Evolutionary conservation across 495 filamentous ascomycete species (phyloP), one percentile per base, ranked within the genome.

Genomic region (Friedmanniomyces simplex): DNA sequence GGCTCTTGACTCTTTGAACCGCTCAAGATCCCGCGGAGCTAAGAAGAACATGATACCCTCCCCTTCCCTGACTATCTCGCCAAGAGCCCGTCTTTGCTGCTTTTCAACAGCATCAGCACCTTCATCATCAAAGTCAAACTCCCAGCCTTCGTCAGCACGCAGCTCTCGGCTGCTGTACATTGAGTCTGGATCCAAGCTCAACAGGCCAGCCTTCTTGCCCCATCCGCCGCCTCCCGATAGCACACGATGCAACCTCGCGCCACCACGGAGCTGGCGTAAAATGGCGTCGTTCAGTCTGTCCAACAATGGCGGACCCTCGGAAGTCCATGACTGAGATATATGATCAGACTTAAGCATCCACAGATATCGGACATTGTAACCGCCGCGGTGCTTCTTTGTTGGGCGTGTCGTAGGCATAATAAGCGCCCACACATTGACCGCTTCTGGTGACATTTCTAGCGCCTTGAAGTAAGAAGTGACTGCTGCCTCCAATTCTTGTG

Each of bases 141-240:
- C 46, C 59, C 59, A 61, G 11, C 59, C 59, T 6, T 41, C 24
- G 22, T 61, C 59, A 21, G 8, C 21, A 2, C 59, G 45, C 1
- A 61, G 49, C 1, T 61, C 59, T 7, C 59, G 52, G 18, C 37
- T 57, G 30, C 20, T 50, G 43, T 56, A 56, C 14, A n/a, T 50
- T 8, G 30, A 43, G 32, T 88, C 79, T 20, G 88, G 88, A 65
- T 94, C 89, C 0, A 96, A 73, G 8, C 88, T 89, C 6, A 95
- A 72, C 13, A 96, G 75, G 4, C 90, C 90, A 54, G 83, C 81
- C 68, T 94, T 96, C 59, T 80, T 73, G 5, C 90, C 90, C 90
- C 90, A 96, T 46, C 90, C 90, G 51, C 90, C 90, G 59, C 90
- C 90, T 21, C 90, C 90, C 67, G 88, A 93, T 54, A 93, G 60